Conservation (phyloP, 495 filamentous ascomycete genomes). For the Podospora anserina region DNA sequence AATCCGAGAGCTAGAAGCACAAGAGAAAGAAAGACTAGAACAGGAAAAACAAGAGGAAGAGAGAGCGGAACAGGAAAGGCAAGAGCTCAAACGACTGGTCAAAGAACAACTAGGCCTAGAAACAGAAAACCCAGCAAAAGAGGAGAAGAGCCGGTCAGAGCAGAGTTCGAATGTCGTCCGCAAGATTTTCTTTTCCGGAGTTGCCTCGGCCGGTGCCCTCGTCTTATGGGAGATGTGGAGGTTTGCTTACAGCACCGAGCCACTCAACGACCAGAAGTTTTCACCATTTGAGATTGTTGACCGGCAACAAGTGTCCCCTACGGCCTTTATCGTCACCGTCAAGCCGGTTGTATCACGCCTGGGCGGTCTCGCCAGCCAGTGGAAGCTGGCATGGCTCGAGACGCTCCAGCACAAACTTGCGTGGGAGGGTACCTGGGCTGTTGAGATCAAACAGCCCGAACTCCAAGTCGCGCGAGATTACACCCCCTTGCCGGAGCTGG, state of each 20-base stretch:
- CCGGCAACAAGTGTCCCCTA: conserved; percentile 67
- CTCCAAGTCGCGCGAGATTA: conserved; percentile 85
- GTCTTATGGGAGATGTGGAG: neutral
- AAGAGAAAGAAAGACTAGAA: too few relatives aligned
- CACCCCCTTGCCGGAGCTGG: conserved; percentile 71
- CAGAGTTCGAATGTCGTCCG: neutral
- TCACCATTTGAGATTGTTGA: conserved; percentile 60
- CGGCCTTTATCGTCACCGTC: conserved; percentile 72
- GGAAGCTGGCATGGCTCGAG: neutral
- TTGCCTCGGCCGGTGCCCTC: too few relatives aligned
- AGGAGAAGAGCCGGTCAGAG: neutral
- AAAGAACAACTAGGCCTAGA: neutral
- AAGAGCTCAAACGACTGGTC: too few relatives aligned
- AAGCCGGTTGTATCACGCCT: conserved; percentile 31
- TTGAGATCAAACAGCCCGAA: conserved; percentile 91
- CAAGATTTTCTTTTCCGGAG: too few relatives aligned
- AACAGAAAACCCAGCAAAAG: neutral
- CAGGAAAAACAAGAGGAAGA: too few relatives aligned
- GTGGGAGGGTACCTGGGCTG: conserved; percentile 66
- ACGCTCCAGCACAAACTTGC: neutral
- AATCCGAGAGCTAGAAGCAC: too few relatives aligned
- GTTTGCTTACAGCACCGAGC: conserved; percentile 6
- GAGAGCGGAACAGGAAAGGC: too few relatives aligned
- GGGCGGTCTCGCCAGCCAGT: neutral
- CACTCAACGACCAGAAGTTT: conserved; percentile 53